Conservation (phyloP, 139 green algal genomes). For the Chlamydomonas applanata region DNA sequence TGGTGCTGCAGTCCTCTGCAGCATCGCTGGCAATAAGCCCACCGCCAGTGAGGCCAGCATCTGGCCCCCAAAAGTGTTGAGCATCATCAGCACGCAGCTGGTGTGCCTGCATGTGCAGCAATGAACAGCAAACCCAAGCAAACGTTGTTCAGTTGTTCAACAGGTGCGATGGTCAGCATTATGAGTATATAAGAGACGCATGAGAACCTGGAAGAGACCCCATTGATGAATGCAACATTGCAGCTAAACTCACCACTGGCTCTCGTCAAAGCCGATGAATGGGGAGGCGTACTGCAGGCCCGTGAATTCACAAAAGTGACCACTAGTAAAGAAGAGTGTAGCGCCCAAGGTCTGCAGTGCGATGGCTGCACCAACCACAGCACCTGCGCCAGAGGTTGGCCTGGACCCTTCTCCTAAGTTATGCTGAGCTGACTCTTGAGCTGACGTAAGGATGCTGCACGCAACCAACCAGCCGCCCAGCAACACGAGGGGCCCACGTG, state of each 20-base stretch:
- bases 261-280: constrained; percentile 83
- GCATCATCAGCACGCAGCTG: constrained; percentile 53
- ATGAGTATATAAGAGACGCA: too few relatives aligned
- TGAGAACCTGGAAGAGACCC: too few relatives aligned
- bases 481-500: constrained; percentile 39
- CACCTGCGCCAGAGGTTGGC: too few relatives aligned
- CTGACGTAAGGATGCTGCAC: neutral
- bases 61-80: constrained; percentile 77
- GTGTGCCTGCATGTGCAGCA: neutral
- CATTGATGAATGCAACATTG: too few relatives aligned
- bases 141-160: too few relatives aligned
- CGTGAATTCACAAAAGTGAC: constrained; percentile 90
- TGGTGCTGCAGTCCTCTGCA: neutral
- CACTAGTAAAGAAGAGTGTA: constrained; percentile 74
- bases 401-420: too few relatives aligned
- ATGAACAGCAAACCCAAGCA: too few relatives aligned
- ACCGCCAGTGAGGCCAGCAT: too few relatives aligned
- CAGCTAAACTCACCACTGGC: constrained; percentile 58
- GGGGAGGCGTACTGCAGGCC: constrained; percentile 83
- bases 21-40: neutral
- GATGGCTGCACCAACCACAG: neutral
- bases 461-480: constrained; percentile 24
- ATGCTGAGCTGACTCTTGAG: neutral
- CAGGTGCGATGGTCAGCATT: too few relatives aligned
- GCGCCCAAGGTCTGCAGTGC: constrained; percentile 8